Evolutionary conservation across 805 yeast genomes (phyloP).

Genomic region (Yamadazyma scolyti): DNA sequence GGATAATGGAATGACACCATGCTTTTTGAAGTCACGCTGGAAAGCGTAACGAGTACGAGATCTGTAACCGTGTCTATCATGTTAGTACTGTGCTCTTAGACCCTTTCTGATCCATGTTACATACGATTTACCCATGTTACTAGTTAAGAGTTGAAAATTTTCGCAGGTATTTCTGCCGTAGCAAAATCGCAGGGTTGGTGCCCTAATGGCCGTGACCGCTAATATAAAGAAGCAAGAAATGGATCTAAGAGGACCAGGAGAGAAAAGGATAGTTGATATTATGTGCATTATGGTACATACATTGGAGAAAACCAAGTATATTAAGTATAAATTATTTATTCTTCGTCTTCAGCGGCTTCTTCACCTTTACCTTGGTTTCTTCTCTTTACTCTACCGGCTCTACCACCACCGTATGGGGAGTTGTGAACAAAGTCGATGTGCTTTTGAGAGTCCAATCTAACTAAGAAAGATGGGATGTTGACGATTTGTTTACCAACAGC

Average conservation of each 20-base stretch:
- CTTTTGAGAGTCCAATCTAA: constrained; percentile 99
- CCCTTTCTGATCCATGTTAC: constrained; percentile 10
- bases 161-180: background rate
- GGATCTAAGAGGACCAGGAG: too few species aligned
- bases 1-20: constrained; percentile 91
- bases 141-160: constrained; percentile 9
- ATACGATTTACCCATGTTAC: constrained; percentile 38
- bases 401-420: constrained; percentile 99
- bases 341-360: constrained; percentile 73
- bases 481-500: constrained; percentile 99
- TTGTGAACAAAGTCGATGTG: constrained; percentile 99
- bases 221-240: background rate
- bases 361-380: constrained; percentile 68
- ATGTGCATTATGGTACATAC: constrained; percentile 9
- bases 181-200: constrained; percentile 5
- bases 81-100: constrained; percentile 2
- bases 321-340: constrained; percentile 43
- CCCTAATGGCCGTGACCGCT: constrained; percentile 3
- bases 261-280: constrained; percentile 4
- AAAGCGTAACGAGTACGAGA: constrained; percentile 99
- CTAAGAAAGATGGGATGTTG: constrained; percentile 98
- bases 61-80: constrained; percentile 86
- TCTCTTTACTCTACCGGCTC: constrained; percentile 99
- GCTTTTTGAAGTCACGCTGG: constrained; percentile 99
- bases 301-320: constrained; percentile 12